These are phyloP conservation scores for Pythium aristosporum DNA, from an alignment of 352 stramenopile species.

Conservation along the genomic window DNA sequence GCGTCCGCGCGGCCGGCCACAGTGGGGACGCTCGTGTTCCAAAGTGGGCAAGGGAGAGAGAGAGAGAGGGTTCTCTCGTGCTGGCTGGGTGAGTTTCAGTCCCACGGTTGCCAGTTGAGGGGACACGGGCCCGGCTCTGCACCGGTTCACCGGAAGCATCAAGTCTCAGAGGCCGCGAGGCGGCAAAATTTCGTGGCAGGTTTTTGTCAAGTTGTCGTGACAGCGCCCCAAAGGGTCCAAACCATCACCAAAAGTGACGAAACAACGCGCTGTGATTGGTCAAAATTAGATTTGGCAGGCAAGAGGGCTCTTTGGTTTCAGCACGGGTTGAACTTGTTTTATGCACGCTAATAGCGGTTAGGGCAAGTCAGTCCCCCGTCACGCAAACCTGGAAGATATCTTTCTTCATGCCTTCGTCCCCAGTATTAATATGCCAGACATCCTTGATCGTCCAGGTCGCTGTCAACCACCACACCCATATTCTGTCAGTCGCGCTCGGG, in stretches of 20 bases:
- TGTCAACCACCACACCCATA: too few species aligned
- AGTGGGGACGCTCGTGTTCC: constrained; percentile 3
- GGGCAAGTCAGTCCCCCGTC: constrained; percentile 18
- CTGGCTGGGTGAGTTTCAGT: constrained; percentile 8
- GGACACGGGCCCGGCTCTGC: constrained; percentile 4
- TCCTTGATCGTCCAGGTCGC: not conserved
- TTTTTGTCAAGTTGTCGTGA: constrained; percentile 14
- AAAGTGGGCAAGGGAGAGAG: not conserved
- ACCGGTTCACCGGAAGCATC: constrained; percentile 1
- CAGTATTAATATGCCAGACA: not conserved
- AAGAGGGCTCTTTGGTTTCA: not conserved
- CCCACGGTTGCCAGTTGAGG: constrained; percentile 12
- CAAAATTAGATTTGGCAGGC: not conserved
- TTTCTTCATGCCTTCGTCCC: not conserved
- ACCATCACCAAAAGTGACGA: not conserved
- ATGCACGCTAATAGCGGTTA: constrained; percentile 9
- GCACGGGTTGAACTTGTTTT: constrained; percentile 16
- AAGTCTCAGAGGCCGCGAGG: constrained; percentile 15
- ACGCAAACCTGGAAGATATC: not conserved
- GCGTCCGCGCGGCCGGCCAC: constrained; percentile 8
- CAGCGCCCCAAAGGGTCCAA: not conserved
- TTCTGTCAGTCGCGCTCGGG: too few species aligned
- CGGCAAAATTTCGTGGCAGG: not conserved
- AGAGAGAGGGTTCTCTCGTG: constrained; percentile 7
- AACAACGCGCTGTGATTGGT: not conserved